Percentiles rank a stretch among this genome's conserved stretches.
These are phyloP conservation scores for Auricularia auricula-judae DNA, from an alignment of 768 basidiomycete species.

Conservation along the genomic window DNA sequence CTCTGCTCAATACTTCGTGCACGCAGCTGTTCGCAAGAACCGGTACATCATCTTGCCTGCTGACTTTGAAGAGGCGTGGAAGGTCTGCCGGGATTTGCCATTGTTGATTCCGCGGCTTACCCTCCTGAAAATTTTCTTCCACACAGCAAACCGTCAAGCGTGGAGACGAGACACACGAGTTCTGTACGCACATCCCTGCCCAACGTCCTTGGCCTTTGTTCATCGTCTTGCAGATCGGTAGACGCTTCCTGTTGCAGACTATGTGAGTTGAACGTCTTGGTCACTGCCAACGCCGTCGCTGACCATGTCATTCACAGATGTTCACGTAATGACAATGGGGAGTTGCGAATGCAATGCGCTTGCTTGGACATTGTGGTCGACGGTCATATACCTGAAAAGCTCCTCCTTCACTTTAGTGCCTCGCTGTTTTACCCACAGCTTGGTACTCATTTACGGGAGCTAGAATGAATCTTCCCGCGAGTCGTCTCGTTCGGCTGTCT, in stretches of 20 bases:
- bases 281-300: too few species aligned
- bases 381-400: background rate
- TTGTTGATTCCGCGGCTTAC: constrained; percentile 16
- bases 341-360: background rate
- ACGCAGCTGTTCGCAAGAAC: constrained; percentile 88
- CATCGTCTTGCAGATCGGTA: constrained; percentile 10
- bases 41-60: constrained; percentile 93
- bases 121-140: constrained; percentile 19
- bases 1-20: background rate
- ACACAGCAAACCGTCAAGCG: constrained; percentile 91
- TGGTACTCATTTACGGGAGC: constrained; percentile 82
- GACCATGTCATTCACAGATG: too few species aligned
- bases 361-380: background rate
- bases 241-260: constrained; percentile 21
- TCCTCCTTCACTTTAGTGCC: constrained; percentile 86
- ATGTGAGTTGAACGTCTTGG: constrained; percentile 10
- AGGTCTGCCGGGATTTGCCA: constrained; percentile 44
- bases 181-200: constrained; percentile 45
- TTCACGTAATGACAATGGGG: too few species aligned
- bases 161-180: constrained; percentile 91
- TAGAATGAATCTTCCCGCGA: constrained; percentile 32
- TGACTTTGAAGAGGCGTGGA: constrained; percentile 99
- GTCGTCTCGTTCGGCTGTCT: too few species aligned
- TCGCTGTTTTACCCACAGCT: constrained; percentile 46
- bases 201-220: constrained; percentile 26